Evolutionary conservation across 78 protist species (phyloP).

Genomic region (Monosiga brevicollis): DNA sequence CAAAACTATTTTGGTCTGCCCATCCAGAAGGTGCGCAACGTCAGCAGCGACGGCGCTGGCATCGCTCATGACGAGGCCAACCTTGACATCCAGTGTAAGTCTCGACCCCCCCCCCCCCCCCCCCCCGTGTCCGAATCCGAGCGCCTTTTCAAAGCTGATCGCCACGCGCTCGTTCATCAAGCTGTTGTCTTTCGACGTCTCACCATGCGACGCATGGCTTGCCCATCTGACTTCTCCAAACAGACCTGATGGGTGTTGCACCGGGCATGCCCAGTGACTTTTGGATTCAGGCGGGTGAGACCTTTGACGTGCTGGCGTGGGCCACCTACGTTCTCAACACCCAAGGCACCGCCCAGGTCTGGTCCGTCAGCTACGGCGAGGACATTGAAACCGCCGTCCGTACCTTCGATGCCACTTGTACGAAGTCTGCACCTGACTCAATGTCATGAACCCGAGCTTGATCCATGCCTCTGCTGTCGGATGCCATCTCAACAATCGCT

Average conservation of each 20-base stretch:
- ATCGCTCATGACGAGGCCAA: slow-evolving; percentile 5
- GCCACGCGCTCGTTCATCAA: background rate
- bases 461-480: too few species aligned
- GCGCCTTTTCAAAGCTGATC: too few species aligned
- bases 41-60: background rate
- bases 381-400: background rate
- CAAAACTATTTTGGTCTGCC: background rate
- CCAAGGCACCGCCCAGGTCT: background rate
- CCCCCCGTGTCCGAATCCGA: too few species aligned
- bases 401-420: background rate
- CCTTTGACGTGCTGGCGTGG: slow-evolving; percentile 9
- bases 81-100: slow-evolving; percentile 31
- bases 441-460: too few species aligned
- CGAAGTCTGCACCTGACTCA: too few species aligned
- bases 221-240: background rate
- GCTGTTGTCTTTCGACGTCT: background rate
- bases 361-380: slow-evolving; percentile 24
- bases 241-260: background rate
- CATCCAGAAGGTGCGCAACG: slow-evolving; percentile 4
- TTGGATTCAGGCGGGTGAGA: background rate
- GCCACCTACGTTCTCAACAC: background rate
- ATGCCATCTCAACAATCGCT: too few species aligned
- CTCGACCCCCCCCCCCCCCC: too few species aligned
- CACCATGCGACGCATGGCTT: background rate
- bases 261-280: background rate